Conservation (phyloP, 805 yeast species). For the Lipomyces japonicus region DNA sequence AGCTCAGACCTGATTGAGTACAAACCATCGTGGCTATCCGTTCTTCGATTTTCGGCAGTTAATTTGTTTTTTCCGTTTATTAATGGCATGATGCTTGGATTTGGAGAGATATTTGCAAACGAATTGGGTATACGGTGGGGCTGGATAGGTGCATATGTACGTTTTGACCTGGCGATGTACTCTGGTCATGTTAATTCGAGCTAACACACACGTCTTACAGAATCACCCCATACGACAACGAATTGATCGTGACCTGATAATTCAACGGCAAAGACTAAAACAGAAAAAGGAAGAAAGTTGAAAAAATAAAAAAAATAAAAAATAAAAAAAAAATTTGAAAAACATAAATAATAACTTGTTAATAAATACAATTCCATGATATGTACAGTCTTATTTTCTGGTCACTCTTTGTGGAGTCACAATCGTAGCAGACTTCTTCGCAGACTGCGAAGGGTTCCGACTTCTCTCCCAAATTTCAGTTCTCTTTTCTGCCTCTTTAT, state of each 20-base stretch:
- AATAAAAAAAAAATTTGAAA: too few species aligned
- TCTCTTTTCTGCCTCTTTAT: constrained; percentile 12
- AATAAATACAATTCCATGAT: too few species aligned
- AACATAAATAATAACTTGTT: too few species aligned
- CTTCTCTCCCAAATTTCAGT: constrained; percentile 5
- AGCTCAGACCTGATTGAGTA: too few species aligned
- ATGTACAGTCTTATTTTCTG: too few species aligned
- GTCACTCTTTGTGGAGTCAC: too few species aligned
- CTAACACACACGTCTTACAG: background rate
- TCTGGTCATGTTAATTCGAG: background rate
- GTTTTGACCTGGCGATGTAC: constrained; percentile 17
- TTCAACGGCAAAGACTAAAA: too few species aligned
- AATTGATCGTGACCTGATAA: background rate
- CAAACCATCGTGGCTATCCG: constrained; percentile 2
- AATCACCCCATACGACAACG: background rate
- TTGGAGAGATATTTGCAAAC: constrained; percentile 92
- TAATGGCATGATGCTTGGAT: constrained; percentile 93
- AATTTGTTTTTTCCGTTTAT: constrained; percentile 81
- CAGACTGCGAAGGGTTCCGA: background rate
- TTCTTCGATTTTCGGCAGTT: constrained; percentile 42
- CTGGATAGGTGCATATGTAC: constrained; percentile 68
- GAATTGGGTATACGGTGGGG: constrained; percentile 79
- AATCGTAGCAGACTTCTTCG: background rate
- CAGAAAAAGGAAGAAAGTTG: too few species aligned
- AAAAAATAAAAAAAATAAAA: too few species aligned